Evolutionary conservation across 2,329 filamentous ascomycete genomes (phyloP), one percentile per base, ranked within the genome.

Genomic region (Xenoacremonium recifei): DNA sequence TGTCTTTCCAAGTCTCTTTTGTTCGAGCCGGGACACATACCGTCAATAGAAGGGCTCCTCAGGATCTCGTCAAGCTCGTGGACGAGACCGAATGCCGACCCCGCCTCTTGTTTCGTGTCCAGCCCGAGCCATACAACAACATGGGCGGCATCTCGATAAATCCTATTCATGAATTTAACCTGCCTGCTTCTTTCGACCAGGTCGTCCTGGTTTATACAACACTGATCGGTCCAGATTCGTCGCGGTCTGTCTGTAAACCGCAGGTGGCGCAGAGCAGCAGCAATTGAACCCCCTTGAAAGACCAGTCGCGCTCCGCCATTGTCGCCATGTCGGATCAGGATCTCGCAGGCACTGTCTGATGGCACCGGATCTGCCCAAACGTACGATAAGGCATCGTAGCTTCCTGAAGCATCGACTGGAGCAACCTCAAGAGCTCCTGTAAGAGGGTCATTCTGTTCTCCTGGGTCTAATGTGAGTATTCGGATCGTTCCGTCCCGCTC

Each of bases 351-450:
- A n/a, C n/a, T n/a, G n/a, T n/a, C n/a, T n/a, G n/a, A n/a, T n/a
- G n/a, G n/a, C n/a, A n/a, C n/a, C n/a, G n/a, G n/a, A n/a, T n/a
- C n/a, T n/a, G n/a, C n/a, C 33, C 33, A 35, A 16, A 35, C 33
- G 15, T 35, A 35, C 21, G 33, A 35, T 9, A 35, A 11, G 9
- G 33, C 33, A 11, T 35, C 33, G 19, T 35, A 35, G 9, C 89
- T 89, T 49, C 87, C 86, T 20, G 82, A 80, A n/a, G n/a, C n/a
- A 57, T 82, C 80, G 45, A 79, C 71, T 83, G 95, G 88, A 68
- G 95, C 89, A 50, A 81, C 71, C 71, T 90, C 92, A 34, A 90
- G 93, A 73, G 23, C 23, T 27, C 23, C 23, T 27, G 9, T 27
- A 9, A 27, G 23, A 9, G 23, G 23, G 23, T 27, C 23, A 27